phyloP scores from a whole-genome alignment of 1,139 yeast genomes.

The Yueomyces sp. region DNA sequence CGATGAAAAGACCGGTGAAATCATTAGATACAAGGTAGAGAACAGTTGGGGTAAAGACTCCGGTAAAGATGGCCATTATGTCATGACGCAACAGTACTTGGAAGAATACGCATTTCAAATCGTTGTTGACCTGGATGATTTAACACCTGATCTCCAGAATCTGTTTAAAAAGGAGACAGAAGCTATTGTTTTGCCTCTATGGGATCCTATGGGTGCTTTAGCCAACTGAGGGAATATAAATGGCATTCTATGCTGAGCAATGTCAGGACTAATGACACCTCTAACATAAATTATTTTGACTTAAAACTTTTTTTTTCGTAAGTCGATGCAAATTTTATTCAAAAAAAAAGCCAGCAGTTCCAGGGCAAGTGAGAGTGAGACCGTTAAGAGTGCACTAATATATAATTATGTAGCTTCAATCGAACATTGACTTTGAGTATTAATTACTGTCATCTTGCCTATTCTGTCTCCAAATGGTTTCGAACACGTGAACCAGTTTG shows the following conservation, averaged over 20 bases:
- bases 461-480: no score
- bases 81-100: slow-evolving; percentile 76
- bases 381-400: no score
- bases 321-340: background rate
- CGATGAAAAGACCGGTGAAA: slow-evolving; percentile 37
- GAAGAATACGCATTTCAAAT: slow-evolving; percentile 76
- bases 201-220: slow-evolving; percentile 83
- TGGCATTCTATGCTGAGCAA: background rate
- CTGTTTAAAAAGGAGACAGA: slow-evolving; percentile 23
- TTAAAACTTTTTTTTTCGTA: background rate
- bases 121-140: slow-evolving; percentile 49
- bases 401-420: no score
- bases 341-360: background rate
- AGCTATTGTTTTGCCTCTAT: slow-evolving; percentile 53
- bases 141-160: slow-evolving; percentile 35
- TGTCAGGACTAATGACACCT: background rate
- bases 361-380: no score
- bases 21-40: slow-evolving; percentile 71
- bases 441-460: no score
- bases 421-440: no score
- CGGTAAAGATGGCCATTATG: slow-evolving; percentile 63
- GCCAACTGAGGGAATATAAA: slow-evolving; percentile 28
- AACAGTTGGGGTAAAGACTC: slow-evolving; percentile 76
- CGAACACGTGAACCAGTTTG: no score
- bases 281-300: background rate